Base-by-base conservation (phyloP, 768 basidiomycete genomes). In the Lactarius psammicola region DNA sequence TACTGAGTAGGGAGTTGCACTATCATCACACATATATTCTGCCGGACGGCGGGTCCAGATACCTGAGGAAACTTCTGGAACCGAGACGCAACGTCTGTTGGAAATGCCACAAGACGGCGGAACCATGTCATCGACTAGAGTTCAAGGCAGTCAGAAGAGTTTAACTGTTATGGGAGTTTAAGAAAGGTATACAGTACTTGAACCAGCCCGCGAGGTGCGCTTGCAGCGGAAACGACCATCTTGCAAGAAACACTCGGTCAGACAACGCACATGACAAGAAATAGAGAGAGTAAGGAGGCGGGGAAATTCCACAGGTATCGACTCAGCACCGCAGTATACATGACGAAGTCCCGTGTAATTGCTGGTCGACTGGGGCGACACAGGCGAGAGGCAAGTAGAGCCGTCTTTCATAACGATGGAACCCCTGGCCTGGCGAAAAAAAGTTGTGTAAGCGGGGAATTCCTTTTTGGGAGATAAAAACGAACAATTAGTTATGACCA, bases 41-140 rank as follows among this genome's bases (percentile, higher is more conserved):
- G 23, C 10, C 23, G n/a, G 30, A 23, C 46, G 55, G 4, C 17
- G 9, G 17, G 51, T 30, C 64, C 42, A 23, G 64, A 59, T 2
- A 1, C 26, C 36, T 8, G 23, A 3, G 20, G 69, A 65, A 63
- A 15, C 15, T 69, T 70, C 68, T 70, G 69, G 59, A 69, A 70
- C 0, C 44, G 20, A 13, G 30, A 56, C 7, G n/a, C 28, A 3
- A 38, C 54, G 62, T 30, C 33, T 53, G 28, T 38, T 60, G 7
- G 44, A 55, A 20, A 56, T 55, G 57, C 28, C 30, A 20, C 44
- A 7, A 23, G 31, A 55, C 1, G 34, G 40, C 49, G 42, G 28
- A 17, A 40, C 13, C 31, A 28, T 53, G 28, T 54, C 60, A 57
- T 46, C 28, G 20, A 59, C 44, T 20, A 31, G 28, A 49, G 15